A percentile compares a stretch with the other conserved stretches of the same genome.
Evolutionary conservation across 1,284 basidiomycete genomes (phyloP).

Genomic region (Moesziomyces globuligerus): DNA sequence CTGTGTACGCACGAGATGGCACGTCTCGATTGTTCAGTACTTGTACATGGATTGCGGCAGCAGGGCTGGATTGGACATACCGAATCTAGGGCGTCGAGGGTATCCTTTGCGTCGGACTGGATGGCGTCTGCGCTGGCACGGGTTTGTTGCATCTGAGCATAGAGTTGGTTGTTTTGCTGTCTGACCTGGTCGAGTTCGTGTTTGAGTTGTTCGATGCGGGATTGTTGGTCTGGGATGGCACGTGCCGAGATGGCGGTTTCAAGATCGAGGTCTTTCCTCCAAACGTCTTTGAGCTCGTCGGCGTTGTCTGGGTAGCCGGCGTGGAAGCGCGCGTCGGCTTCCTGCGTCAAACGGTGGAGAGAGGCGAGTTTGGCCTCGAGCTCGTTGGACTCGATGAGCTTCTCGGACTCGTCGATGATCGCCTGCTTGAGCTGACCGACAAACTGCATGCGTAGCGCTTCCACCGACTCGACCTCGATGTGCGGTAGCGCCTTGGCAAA

Average conservation of each 20-base stretch:
- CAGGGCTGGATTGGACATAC: too few species aligned
- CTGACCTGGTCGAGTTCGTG: constrained; percentile 37
- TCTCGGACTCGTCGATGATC: constrained; percentile 51
- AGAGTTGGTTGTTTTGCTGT: constrained; percentile 14
- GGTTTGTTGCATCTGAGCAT: constrained; percentile 10
- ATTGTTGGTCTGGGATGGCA: constrained; percentile 51
- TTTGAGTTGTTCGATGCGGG: constrained; percentile 25
- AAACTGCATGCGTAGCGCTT: constrained; percentile 50
- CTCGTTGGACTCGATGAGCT: constrained; percentile 50
- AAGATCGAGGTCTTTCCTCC: constrained; percentile 55
- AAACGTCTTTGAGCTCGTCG: constrained; percentile 53
- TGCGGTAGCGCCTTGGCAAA: constrained; percentile 49
- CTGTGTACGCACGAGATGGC: constrained; percentile 8
- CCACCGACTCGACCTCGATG: constrained; percentile 40
- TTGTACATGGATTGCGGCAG: too few species aligned
- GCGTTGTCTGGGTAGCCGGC: constrained; percentile 22
- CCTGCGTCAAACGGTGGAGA: constrained; percentile 46
- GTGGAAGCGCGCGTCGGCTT: constrained; percentile 52
- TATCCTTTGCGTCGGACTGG: constrained; percentile 21
- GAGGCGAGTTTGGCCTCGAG: constrained; percentile 47
- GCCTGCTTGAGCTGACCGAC: constrained; percentile 53
- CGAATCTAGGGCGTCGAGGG: constrained; percentile 33
- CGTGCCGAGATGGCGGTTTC: constrained; percentile 53
- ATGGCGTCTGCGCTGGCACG: constrained; percentile 12
- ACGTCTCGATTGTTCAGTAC: too few species aligned